phyloP scores from a whole-genome alignment of 1,139 yeast genomes.

The Groenewaldozyma auringiensis region DNA sequence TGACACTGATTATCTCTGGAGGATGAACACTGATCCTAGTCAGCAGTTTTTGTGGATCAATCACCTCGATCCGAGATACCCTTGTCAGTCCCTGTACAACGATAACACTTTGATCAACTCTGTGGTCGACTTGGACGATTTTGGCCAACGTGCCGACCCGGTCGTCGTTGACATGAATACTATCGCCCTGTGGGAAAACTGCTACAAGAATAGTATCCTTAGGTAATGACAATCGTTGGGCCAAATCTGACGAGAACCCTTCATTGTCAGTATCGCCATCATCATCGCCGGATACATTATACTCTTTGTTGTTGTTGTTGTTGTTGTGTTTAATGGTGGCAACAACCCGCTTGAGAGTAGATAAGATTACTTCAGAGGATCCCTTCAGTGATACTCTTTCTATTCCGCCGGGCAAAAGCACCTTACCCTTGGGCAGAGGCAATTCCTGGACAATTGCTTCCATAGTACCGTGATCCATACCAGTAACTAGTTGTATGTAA shows the following conservation, averaged over 20 bases:
- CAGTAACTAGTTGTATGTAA: too few relatives aligned
- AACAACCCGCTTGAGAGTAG: background rate
- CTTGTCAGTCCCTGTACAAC: slow-evolving; percentile 25
- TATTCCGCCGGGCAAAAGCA: background rate
- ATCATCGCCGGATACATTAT: too few relatives aligned
- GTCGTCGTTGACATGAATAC: background rate
- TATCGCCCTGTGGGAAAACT: background rate
- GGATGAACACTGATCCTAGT: slow-evolving; percentile 4
- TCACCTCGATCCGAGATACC: slow-evolving; percentile 5
- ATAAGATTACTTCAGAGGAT: background rate
- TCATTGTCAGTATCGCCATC: too few relatives aligned
- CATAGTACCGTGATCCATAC: too few relatives aligned
- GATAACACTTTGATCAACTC: slow-evolving; percentile 12
- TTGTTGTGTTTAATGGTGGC: background rate
- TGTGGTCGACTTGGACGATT: slow-evolving; percentile 15
- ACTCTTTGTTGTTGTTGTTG: too few relatives aligned
- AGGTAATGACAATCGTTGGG: background rate
- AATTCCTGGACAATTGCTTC: background rate
- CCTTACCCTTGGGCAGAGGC: background rate
- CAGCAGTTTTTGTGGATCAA: slow-evolving; percentile 7
- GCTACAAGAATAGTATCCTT: background rate
- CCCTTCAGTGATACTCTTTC: background rate
- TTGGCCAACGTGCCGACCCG: slow-evolving; percentile 23
- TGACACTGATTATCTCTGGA: slow-evolving; percentile 6
- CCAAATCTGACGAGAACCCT: background rate